Evolutionary conservation across 2,329 filamentous ascomycete species (phyloP).

Genomic region (Chaetomium globosum): DNA sequence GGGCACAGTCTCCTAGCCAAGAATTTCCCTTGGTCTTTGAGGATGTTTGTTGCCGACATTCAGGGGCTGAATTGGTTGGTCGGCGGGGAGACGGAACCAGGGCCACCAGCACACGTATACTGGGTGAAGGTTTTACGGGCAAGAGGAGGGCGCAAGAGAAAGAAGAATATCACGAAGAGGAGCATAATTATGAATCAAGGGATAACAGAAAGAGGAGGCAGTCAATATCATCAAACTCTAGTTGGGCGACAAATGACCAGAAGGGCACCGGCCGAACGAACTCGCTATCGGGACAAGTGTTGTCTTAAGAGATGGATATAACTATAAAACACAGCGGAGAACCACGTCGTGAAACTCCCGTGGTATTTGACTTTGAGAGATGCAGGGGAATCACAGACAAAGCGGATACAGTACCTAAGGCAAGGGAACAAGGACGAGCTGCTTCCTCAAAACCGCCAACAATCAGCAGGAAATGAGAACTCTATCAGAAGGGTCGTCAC

Average conservation of each 20-base stretch:
- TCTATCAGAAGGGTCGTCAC: too few relatives aligned
- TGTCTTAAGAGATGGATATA: background rate
- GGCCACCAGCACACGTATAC: background rate
- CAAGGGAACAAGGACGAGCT: too few relatives aligned
- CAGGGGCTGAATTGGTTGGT: constrained; percentile 5
- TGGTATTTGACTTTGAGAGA: too few relatives aligned
- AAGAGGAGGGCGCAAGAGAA: background rate
- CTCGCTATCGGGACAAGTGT: too few relatives aligned
- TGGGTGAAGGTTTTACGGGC: background rate
- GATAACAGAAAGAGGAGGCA: background rate
- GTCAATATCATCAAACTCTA: too few relatives aligned
- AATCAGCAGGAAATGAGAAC: too few relatives aligned
- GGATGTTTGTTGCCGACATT: background rate
- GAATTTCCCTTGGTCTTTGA: background rate
- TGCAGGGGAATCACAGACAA: too few relatives aligned
- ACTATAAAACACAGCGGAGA: background rate
- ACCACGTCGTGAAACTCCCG: background rate
- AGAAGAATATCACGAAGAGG: background rate
- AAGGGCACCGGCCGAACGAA: too few relatives aligned
- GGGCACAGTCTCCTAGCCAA: background rate
- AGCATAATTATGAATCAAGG: background rate
- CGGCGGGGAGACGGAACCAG: constrained; percentile 2
- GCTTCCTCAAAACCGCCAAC: too few relatives aligned
- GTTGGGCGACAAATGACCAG: too few relatives aligned
- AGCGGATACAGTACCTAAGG: too few relatives aligned